Conservation (phyloP, 2,329 filamentous ascomycete species). For the Coniella lustricola region DNA sequence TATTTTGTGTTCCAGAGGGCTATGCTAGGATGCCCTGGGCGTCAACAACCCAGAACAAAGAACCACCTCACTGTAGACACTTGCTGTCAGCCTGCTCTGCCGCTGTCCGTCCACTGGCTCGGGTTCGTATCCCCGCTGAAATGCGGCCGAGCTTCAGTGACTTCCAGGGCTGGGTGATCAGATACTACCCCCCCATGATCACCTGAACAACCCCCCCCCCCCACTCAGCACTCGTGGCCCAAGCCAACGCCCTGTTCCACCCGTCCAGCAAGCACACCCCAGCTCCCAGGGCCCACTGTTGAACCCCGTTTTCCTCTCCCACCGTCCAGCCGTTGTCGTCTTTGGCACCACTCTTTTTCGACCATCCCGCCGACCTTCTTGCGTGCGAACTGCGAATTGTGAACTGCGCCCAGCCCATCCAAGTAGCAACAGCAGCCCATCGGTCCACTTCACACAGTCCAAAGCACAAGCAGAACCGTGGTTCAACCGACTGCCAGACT, state of each 20-base stretch:
- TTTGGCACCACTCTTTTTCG: constrained; percentile 16
- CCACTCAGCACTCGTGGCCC: not conserved
- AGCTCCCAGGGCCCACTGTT: not conserved
- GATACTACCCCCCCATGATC: not conserved
- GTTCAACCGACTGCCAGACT: constrained; percentile 1
- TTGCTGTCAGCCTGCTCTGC: no score
- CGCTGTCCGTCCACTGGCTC: not conserved
- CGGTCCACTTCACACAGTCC: constrained; percentile 1
- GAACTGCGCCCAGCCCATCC: constrained; percentile 2
- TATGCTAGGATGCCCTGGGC: no score
- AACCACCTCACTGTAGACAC: no score
- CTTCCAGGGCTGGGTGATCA: no score
- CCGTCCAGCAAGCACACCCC: constrained; percentile 1
- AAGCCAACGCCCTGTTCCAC: constrained; percentile 1
- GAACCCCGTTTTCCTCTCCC: not conserved
- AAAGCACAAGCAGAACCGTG: constrained; percentile 2
- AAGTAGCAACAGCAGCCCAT: no score
- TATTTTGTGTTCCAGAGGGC: no score
- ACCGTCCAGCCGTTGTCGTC: constrained; percentile 10
- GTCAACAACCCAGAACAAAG: no score
- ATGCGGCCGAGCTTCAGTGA: no score
- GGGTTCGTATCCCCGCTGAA: no score
- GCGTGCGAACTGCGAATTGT: no score
- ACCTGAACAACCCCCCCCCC: not conserved
- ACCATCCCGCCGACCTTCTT: constrained; percentile 12